These are phyloP conservation scores for Trypethelium eluteriae DNA, from an alignment of 495 filamentous ascomycete species.

Conservation along the genomic window DNA sequence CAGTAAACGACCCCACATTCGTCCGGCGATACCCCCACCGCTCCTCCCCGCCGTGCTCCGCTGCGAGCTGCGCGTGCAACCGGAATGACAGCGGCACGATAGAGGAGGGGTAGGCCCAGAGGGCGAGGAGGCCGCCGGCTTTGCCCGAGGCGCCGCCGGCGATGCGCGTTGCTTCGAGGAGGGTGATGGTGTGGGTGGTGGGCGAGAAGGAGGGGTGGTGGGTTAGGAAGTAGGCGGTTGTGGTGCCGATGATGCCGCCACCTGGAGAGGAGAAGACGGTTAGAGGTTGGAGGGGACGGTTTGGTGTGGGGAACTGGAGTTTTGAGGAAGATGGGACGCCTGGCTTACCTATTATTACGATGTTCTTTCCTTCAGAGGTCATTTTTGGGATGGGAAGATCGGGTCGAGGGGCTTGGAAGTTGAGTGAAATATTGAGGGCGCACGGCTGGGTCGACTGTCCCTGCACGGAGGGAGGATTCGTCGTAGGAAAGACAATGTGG, in stretches of 20 bases:
- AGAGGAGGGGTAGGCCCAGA: conserved; percentile 85
- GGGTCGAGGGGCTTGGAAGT: neutral
- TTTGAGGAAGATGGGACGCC: neutral
- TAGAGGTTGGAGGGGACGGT: neutral
- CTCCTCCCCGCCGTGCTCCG: conserved; percentile 70
- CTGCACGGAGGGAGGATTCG: too few species aligned
- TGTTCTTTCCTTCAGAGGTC: conserved; percentile 19
- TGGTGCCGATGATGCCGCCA: conserved; percentile 91
- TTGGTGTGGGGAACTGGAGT: neutral
- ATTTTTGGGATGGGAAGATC: neutral
- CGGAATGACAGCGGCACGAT: conserved; percentile 82
- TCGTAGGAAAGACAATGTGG: too few species aligned
- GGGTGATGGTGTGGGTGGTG: conserved; percentile 65
- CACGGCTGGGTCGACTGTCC: too few species aligned
- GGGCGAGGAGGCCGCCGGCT: conserved; percentile 80
- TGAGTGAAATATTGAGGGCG: too few species aligned
- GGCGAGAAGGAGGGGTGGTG: conserved; percentile 80
- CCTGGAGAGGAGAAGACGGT: conserved; percentile 36
- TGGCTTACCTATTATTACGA: conserved; percentile 23
- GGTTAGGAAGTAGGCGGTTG: conserved; percentile 87
- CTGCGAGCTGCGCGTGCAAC: conserved; percentile 76
- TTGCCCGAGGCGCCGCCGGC: conserved; percentile 92
- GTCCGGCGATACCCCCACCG: conserved; percentile 84
- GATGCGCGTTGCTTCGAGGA: conserved; percentile 82
- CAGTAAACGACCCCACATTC: conserved; percentile 64